phyloP scores from a whole-genome alignment of 306 rosid genomes.

The Styphnolobium japonicum region DNA sequence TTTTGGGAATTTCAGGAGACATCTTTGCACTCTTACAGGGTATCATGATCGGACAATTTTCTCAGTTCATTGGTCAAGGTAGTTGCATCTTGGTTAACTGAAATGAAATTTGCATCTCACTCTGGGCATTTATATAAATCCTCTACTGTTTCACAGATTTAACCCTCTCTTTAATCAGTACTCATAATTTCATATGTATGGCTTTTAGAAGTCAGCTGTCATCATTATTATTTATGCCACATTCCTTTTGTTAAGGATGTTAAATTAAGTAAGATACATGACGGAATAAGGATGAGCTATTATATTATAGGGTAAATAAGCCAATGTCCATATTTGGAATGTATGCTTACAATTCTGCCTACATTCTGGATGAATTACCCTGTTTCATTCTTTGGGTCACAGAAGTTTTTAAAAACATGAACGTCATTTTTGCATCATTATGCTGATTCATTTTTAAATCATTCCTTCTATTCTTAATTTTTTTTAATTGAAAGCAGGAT shows the following conservation, averaged over 20 bases:
- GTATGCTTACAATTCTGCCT: not conserved
- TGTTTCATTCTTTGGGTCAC: not conserved
- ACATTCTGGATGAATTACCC: not conserved
- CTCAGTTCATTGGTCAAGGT: conserved; percentile 99
- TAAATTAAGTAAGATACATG: not conserved
- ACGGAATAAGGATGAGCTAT: conserved; percentile 6
- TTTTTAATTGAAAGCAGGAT: conserved; percentile 3
- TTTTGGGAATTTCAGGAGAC: conserved; percentile 66
- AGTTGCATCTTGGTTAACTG: conserved; percentile 18
- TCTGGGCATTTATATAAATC: conserved; percentile 16
- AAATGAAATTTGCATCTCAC: not conserved
- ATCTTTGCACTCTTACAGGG: conserved; percentile 82
- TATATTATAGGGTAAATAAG: conserved; percentile 9
- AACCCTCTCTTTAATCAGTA: not conserved
- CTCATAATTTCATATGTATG: not conserved
- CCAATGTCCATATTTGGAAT: not conserved
- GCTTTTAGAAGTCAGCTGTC: conserved; percentile 11
- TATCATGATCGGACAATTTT: conserved; percentile 95
- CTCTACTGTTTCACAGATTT: not conserved
- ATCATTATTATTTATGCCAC: not conserved
- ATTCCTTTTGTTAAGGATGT: not conserved
- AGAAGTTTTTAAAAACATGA: not conserved
- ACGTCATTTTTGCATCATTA: not conserved
- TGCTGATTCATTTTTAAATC: not conserved
- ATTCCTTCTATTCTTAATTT: not conserved